Evolutionary conservation across 148 eudicot genomes (phyloP).

Genomic region (Gaultheria prostrata): DNA sequence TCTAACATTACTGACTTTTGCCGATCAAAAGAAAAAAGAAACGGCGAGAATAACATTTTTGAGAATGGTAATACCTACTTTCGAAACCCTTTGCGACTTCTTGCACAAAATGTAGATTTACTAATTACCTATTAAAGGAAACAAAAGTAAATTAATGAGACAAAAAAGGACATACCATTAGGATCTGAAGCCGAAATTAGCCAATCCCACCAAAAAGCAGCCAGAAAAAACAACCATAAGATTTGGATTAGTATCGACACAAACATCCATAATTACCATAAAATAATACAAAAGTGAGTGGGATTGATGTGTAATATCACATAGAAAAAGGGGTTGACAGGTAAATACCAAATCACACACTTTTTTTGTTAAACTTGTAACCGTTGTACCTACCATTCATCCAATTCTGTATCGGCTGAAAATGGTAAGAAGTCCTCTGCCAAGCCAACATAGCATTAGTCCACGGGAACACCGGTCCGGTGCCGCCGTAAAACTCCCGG

Average conservation of each 20-base stretch:
- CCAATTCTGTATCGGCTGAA: conserved; percentile 86
- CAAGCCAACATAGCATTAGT: conserved; percentile 73
- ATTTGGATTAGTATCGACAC: background rate
- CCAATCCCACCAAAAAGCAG: background rate
- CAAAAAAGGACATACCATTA: conserved; percentile 41
- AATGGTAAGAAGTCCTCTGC: conserved; percentile 81
- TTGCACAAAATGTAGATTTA: background rate
- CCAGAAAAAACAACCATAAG: conserved; percentile 6
- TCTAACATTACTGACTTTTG: too few species aligned
- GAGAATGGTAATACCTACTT: background rate
- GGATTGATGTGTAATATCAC: background rate
- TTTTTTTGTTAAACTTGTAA: background rate
- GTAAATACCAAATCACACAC: too few species aligned
- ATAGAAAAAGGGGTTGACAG: background rate
- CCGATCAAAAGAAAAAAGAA: background rate
- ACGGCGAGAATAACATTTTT: background rate
- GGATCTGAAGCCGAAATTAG: conserved; percentile 42
- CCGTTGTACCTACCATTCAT: conserved; percentile 56
- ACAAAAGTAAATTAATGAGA: background rate
- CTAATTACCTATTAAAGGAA: background rate
- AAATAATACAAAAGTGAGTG: background rate
- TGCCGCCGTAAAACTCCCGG: conserved; percentile 20
- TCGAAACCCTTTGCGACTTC: background rate
- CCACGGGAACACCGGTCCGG: conserved; percentile 43
- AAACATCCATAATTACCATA: background rate